Percentiles rank a stretch among this genome's conserved stretches.
Conservation (phyloP, 495 filamentous ascomycete species). For the Hypoxylon trugodes region DNA sequence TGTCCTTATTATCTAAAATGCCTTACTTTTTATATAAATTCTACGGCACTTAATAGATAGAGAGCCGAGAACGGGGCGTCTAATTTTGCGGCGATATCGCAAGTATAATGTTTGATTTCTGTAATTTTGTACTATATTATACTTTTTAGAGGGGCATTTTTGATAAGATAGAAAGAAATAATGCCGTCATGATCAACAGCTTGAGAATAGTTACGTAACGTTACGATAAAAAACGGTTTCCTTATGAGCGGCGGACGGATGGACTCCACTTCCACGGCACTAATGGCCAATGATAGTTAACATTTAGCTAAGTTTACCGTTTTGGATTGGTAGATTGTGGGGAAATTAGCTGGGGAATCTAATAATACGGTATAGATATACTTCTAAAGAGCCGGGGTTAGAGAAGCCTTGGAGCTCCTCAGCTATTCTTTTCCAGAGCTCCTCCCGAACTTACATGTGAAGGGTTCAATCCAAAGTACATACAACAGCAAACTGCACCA, state of each 20-base stretch:
- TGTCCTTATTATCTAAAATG: conserved; percentile 14
- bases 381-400: conserved; percentile 10
- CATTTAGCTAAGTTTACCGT: conserved; percentile 15
- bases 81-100: conserved; percentile 22
- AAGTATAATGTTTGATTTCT: background rate
- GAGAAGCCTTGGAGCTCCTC: no score
- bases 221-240: conserved; percentile 25
- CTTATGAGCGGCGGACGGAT: conserved; percentile 36
- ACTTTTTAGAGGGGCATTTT: conserved; percentile 3
- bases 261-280: conserved; percentile 18
- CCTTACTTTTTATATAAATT: background rate
- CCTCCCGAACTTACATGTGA: conserved; percentile 36
- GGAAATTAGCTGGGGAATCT: conserved; percentile 36
- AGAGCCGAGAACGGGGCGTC: conserved; percentile 15
- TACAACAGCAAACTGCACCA: conserved; percentile 11
- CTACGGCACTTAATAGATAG: background rate
- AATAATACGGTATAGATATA: conserved; percentile 4
- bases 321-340: conserved; percentile 33
- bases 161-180: conserved; percentile 18
- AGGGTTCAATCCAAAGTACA: conserved; percentile 11
- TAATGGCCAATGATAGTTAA: conserved; percentile 6
- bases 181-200: conserved; percentile 37
- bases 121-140: background rate
- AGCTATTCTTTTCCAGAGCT: conserved; percentile 8
- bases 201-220: conserved; percentile 14